These are phyloP conservation scores for Graphium sp. DNA, from an alignment of 2,329 filamentous ascomycete genomes.

Conservation along the genomic window DNA sequence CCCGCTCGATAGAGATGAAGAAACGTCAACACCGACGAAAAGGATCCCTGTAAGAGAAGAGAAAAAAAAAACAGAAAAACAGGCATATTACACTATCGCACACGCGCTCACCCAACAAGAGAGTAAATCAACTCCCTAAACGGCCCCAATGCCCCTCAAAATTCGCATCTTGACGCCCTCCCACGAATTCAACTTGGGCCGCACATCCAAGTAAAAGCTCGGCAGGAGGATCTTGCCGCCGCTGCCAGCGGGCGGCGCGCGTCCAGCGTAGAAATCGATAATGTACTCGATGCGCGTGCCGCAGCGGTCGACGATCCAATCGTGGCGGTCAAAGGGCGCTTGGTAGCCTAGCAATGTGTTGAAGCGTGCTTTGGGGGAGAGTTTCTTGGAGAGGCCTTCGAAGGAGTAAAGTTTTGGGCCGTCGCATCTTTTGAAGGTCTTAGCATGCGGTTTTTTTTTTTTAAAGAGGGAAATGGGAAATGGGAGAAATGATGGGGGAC, in stretches of 20 bases:
- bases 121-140: too few species aligned
- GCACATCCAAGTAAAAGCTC: conserved; percentile 52
- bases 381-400: conserved; percentile 46
- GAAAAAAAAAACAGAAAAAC: too few species aligned
- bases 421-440: conserved; percentile 26
- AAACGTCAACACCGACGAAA: too few species aligned
- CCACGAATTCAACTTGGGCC: conserved; percentile 51
- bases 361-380: conserved; percentile 71
- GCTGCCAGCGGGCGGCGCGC: conserved; percentile 18
- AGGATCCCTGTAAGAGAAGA: too few species aligned
- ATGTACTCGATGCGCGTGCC: conserved; percentile 79
- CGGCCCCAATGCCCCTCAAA: conserved; percentile 29
- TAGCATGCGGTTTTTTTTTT: conserved; percentile 3
- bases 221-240: conserved; percentile 15
- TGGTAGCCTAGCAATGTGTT: conserved; percentile 81
- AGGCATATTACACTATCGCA: too few species aligned
- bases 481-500: neutral
- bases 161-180: conserved; percentile 53
- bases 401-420: conserved; percentile 78
- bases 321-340: conserved; percentile 84
- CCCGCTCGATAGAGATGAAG: too few species aligned
- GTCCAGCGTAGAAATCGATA: conserved; percentile 91
- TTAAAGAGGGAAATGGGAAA: neutral
- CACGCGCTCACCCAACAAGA: too few species aligned
- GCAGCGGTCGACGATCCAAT: conserved; percentile 93